Evolutionary conservation across 2,329 filamentous ascomycete species (phyloP), one percentile per base, ranked within the genome.

Genomic region (Chaetomium globosum): DNA sequence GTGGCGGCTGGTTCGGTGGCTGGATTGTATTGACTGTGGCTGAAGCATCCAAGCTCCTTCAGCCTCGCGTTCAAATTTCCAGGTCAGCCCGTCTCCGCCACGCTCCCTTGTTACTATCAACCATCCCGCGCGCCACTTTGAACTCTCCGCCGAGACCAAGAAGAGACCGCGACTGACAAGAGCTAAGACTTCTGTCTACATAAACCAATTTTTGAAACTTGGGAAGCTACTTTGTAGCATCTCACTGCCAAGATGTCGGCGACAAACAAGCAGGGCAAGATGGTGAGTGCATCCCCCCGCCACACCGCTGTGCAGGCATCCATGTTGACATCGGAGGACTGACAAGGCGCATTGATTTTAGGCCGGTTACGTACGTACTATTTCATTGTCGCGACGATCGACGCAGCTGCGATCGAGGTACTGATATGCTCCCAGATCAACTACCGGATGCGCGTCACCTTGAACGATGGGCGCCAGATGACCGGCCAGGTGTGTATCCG

Each of bases 391-490:
- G 9, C n/a, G 26, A 9, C 9, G 21, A 23, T 26, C 9, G 21
- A 59, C n/a, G n/a, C 23, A 48, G 63, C 33, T 19, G n/a, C 26
- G 2, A 26, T 10, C 23, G 9, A 52, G 10, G n/a, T 39, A 53
- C 68, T 72, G 36, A 72, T 64, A 12, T 10, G 36, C 33, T 61
- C 19, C 30, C 68, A 98, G 95, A 96, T 99, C 85, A 98, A 99
- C 83, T 98, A 96, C 85, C 92, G 94, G 80, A 98, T 99, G 93
- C 90, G 94, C 77, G 90, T 97, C 70, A 98, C 93, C 64, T 85
- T 99, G 78, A 92, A 92, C 76, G 95, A 99, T 81, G 92, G 92
- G 70, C 89, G 95, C 75, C 92, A 97, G 79, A 96, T 99, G 89
- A 93, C 93, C 49, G 95, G 69, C 49, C 68, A 69, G 61, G 68